phyloP scores from a whole-genome alignment of 1,284 basidiomycete species.

The Mycosarcoma mackinlayi region DNA sequence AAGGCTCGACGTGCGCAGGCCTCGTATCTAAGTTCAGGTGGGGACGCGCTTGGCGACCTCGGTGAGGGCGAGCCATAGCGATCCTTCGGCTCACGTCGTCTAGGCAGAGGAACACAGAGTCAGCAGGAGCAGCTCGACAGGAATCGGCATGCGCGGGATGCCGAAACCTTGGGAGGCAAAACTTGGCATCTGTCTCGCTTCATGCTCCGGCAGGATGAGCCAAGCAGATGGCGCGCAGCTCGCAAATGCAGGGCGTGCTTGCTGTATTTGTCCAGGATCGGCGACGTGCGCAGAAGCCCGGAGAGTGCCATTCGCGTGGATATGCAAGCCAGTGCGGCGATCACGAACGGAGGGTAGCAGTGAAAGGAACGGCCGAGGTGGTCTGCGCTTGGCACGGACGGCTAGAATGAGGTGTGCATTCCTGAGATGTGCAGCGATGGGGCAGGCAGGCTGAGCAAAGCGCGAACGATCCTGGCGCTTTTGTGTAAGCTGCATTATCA shows the following conservation, averaged over 20 bases:
- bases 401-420: neutral
- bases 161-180: conserved; percentile 3
- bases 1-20: neutral
- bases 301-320: no score
- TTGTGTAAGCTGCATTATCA: no score
- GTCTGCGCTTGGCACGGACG: conserved; percentile 9
- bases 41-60: no score
- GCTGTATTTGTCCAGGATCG: neutral
- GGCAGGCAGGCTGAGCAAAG: neutral
- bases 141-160: no score
- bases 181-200: conserved; percentile 20
- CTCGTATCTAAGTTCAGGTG: neutral
- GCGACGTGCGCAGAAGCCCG: conserved; percentile 2
- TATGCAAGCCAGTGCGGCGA: no score
- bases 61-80: no score
- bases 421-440: neutral
- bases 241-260: conserved; percentile 1
- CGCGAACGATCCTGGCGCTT: no score
- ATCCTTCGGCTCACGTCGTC: no score
- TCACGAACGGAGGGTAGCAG: neutral
- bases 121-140: no score
- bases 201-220: no score
- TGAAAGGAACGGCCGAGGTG: conserved; percentile 1
- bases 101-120: no score
- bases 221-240: neutral